Base-by-base conservation (phyloP, 768 basidiomycete genomes). In the Cubamyces sp. region DNA sequence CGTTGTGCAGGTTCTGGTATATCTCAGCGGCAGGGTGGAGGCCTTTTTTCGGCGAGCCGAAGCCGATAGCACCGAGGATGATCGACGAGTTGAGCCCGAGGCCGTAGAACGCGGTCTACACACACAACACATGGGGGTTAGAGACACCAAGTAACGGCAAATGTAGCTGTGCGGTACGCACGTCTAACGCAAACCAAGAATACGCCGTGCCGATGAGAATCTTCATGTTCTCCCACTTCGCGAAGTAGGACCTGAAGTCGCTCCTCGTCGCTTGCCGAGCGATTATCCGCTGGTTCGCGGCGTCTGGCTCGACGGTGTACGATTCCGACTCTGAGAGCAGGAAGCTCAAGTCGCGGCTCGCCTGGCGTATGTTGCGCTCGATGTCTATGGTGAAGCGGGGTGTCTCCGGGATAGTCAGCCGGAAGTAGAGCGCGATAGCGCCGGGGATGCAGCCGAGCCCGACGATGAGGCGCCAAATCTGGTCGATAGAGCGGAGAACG, bases 181-280 rank as follows among this genome's bases (percentile, higher is more conserved):
- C 87, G 67, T 92, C 92, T 26, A 94, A 83, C 4, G 92, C 93
- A 64, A 96, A 96, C 94, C 94, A 96, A 5, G 88, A 91, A 72
- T 88, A 96, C 0, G 91, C 74, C 0, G 87, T 82, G n/a, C 92
- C 94, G 49, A 96, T 73, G 57, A 96, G 82, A 54, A 94, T 76
- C 77, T 95, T 96, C 66, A 82, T 73, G 74, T 96, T 92, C 74
- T 87, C 69, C 88, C 88, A 89, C 68, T 88, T 76, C 51, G 83
- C 74, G 71, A 92, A 95, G 78, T 92, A 79, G 0, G 63, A 61
- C 0, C 70, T 0, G 77, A 97, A 97, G 78, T 84, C 82, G n/a
- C 64, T 49, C 51, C 70, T 65, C 16, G 74, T 68, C 6, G 81
- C 80, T 67, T 77, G 76, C 54, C 80, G 81, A 4, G 78, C 75